Evolutionary conservation across 495 filamentous ascomycete genomes (phyloP).

Genomic region (Talaromyces trachyspermus): DNA sequence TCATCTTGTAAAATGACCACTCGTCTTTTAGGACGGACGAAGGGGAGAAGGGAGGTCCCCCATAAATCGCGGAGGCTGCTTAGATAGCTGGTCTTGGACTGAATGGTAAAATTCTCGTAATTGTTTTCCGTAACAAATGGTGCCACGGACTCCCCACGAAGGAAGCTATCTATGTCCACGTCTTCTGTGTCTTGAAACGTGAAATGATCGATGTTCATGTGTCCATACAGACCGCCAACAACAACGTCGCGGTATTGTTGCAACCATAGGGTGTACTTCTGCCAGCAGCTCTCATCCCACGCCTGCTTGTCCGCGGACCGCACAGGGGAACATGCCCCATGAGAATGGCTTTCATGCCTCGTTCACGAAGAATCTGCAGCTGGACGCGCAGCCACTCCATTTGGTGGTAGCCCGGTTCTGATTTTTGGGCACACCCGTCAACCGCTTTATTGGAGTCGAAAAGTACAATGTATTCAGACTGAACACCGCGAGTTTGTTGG

Average conservation of each 20-base stretch:
- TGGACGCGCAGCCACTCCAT: constrained; percentile 97
- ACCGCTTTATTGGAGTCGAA: constrained; percentile 87
- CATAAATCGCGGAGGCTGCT: constrained; percentile 69
- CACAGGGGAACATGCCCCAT: constrained; percentile 93
- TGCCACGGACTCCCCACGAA: constrained; percentile 9
- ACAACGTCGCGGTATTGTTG: constrained; percentile 87
- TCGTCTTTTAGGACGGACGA: constrained; percentile 1
- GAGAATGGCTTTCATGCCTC: constrained; percentile 90
- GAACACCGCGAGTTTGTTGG: constrained; percentile 77
- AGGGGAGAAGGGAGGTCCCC: constrained; percentile 60
- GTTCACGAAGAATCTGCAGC: constrained; percentile 69
- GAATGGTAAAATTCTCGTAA: constrained; percentile 37
- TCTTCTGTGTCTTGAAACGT: constrained; percentile 81
- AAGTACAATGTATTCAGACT: constrained; percentile 97
- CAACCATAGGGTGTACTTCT: constrained; percentile 90
- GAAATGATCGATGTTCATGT: constrained; percentile 99
- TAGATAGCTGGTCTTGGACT: constrained; percentile 70
- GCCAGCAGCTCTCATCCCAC: constrained; percentile 97
- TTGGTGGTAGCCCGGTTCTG: constrained; percentile 85
- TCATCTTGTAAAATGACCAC: constrained; percentile 13
- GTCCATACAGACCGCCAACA: constrained; percentile 70
- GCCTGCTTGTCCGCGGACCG: constrained; percentile 70
- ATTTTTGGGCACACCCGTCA: constrained; percentile 71
- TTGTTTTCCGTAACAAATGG: constrained; percentile 8
- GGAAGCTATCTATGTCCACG: constrained; percentile 44